These are phyloP conservation scores for Pyrenochaeta sp. DNA, from an alignment of 2,329 filamentous ascomycete genomes.

Conservation along the genomic window DNA sequence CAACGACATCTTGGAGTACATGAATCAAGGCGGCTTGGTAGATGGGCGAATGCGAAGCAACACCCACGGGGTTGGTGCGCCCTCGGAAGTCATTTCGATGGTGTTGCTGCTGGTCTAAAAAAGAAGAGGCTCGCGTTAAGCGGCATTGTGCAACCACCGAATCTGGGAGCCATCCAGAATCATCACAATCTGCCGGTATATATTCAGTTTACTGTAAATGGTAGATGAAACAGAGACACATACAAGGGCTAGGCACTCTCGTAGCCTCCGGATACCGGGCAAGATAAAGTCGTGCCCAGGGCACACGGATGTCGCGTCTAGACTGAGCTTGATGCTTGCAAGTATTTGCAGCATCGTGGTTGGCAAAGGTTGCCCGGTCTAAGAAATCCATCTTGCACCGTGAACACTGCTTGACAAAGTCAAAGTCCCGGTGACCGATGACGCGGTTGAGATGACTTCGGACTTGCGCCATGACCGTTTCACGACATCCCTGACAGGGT, in stretches of 20 bases:
- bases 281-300: conserved; percentile 7
- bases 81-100: neutral
- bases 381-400: conserved; percentile 6
- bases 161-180: neutral
- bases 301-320: neutral
- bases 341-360: neutral
- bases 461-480: conserved; percentile 3
- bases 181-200: neutral
- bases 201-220: neutral
- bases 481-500: conserved; percentile 4
- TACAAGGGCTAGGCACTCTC: conserved; percentile 5
- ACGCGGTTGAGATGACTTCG: conserved; percentile 6
- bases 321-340: conserved; percentile 1
- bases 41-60: too few species aligned
- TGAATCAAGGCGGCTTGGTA: neutral
- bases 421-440: neutral
- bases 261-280: neutral
- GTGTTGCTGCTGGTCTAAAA: neutral
- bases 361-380: neutral
- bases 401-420: conserved; percentile 1
- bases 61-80: too few species aligned
- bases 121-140: neutral
- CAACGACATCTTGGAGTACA: neutral
- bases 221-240: neutral
- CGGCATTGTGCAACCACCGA: neutral